phyloP scores from a whole-genome alignment of 2,329 filamentous ascomycete species.

The Madurella mycetomatis region DNA sequence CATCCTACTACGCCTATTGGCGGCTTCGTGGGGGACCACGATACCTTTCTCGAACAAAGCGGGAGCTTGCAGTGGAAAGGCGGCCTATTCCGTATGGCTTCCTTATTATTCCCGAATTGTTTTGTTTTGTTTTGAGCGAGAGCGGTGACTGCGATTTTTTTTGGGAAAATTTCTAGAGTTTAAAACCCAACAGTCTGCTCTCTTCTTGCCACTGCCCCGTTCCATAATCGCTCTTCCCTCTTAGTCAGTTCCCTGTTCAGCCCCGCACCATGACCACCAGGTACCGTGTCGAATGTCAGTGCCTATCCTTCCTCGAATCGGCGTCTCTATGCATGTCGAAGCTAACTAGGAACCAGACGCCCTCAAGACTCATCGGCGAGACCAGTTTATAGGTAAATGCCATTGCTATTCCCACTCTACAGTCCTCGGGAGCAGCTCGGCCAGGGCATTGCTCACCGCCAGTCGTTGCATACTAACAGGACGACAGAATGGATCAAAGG shows the following conservation, averaged over 20 bases:
- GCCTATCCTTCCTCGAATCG: neutral
- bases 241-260: neutral
- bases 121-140: neutral
- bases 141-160: slow-evolving; percentile 18
- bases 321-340: neutral
- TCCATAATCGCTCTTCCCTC: no score
- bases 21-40: slow-evolving; percentile 8
- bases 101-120: slow-evolving; percentile 8
- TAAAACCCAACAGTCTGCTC: neutral
- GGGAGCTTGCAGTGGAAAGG: neutral
- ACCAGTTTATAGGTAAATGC: slow-evolving; percentile 69
- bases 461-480: no score
- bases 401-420: neutral
- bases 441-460: no score
- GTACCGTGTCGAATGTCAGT: slow-evolving; percentile 67
- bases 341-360: slow-evolving; percentile 43
- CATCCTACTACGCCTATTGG: slow-evolving; percentile 21
- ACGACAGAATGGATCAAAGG: slow-evolving; percentile 88
- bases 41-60: slow-evolving; percentile 4
- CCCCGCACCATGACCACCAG: slow-evolving; percentile 51
- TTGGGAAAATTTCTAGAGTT: neutral
- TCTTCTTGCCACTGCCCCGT: no score
- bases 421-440: no score
- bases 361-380: slow-evolving; percentile 78
- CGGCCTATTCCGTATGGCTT: slow-evolving; percentile 10